A percentile compares a stretch with the other conserved stretches of the same genome.
Evolutionary conservation across 768 basidiomycete species (phyloP).

Genomic region (Termitomyces sp.): DNA sequence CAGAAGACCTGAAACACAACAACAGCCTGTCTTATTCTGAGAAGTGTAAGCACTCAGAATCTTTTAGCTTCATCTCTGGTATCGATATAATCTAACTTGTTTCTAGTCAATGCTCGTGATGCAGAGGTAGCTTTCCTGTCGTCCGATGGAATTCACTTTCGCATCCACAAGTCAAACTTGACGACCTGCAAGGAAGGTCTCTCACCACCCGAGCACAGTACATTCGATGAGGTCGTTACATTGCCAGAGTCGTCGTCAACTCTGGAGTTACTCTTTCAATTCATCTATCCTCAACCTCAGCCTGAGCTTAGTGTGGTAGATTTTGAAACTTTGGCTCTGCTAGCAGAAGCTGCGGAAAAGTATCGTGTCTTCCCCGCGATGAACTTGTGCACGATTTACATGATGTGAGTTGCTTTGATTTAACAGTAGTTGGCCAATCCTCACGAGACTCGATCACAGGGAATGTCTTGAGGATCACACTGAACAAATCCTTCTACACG

Average conservation of each 20-base stretch:
- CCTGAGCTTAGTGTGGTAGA: conserved; percentile 5
- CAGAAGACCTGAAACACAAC: not conserved
- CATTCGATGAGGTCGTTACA: conserved; percentile 8
- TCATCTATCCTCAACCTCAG: conserved; percentile 5
- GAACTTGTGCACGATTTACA: conserved; percentile 12
- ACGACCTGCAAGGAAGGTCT: conserved; percentile 1
- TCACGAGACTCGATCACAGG: not conserved
- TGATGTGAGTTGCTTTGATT: conserved; percentile 7
- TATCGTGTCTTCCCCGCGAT: conserved; percentile 19
- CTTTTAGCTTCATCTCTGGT: not conserved
- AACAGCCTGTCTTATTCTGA: not conserved
- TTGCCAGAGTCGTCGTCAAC: no score
- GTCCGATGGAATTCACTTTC: conserved; percentile 2
- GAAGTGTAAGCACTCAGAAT: not conserved
- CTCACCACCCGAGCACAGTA: conserved; percentile 1
- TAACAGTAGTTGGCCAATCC: not conserved
- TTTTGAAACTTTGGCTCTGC: no score
- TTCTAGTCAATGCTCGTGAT: conserved; percentile 1
- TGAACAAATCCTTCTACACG: conserved; percentile 6
- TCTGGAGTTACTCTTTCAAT: no score
- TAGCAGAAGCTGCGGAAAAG: conserved; percentile 21
- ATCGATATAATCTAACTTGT: not conserved
- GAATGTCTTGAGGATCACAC: not conserved
- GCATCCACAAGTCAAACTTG: conserved; percentile 6
- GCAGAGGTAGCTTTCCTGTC: conserved; percentile 7